phyloP scores from a whole-genome alignment of 139 green algal species.

The Micractinium sp. region DNA sequence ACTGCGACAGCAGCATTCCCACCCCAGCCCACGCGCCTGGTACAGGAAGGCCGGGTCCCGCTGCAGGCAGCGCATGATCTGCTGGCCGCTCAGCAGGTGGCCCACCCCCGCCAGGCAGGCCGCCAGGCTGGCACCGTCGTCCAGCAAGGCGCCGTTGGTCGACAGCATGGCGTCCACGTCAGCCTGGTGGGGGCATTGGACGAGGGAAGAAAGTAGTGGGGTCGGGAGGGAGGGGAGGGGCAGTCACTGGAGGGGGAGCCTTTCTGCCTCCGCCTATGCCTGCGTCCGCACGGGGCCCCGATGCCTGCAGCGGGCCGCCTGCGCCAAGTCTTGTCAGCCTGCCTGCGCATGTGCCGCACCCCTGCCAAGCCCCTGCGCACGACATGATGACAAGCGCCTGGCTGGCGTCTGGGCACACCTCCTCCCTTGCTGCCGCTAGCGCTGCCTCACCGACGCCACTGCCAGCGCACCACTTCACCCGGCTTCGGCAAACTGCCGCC shows the following conservation, averaged over 20 bases:
- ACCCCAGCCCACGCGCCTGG: neutral
- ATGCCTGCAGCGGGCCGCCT: too few relatives aligned
- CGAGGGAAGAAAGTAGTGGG: neutral
- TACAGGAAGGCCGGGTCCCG: constrained; percentile 22
- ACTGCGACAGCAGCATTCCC: neutral
- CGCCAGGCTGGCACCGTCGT: neutral
- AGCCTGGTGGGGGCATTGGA: neutral
- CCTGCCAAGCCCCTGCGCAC: too few relatives aligned
- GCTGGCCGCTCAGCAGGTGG: neutral
- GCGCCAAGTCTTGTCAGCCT: neutral
- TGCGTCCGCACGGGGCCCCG: too few relatives aligned
- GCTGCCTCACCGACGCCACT: too few relatives aligned
- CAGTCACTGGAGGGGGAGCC: too few relatives aligned
- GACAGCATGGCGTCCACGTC: constrained; percentile 30
- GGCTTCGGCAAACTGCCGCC: neutral
- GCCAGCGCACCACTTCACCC: neutral
- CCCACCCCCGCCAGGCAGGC: constrained; percentile 7
- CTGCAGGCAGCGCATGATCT: neutral
- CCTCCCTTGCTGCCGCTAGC: too few relatives aligned
- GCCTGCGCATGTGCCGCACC: neutral
- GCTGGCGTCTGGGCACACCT: too few relatives aligned
- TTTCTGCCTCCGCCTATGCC: too few relatives aligned
- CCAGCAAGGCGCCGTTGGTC: constrained; percentile 1
- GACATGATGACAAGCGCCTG: too few relatives aligned
- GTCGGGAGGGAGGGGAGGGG: too few relatives aligned